These are phyloP conservation scores for Keqinozyma sinolaborantium DNA, from an alignment of 1,139 yeast genomes.

Conservation along the genomic window DNA sequence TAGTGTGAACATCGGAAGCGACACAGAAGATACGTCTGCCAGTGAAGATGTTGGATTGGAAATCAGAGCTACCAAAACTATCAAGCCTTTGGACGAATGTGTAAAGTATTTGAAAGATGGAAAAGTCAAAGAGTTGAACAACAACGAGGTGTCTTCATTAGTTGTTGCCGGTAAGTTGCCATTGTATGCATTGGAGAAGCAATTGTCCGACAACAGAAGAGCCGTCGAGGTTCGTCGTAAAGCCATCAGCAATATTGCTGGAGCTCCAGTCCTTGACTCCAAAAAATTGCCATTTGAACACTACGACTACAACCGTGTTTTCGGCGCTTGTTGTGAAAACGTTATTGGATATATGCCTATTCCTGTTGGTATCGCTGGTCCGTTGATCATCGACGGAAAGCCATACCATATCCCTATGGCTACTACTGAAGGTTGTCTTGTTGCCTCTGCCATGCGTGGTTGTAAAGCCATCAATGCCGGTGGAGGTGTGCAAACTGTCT, in stretches of 20 bases:
- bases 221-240: slow-evolving; percentile 93
- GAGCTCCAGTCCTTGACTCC: slow-evolving; percentile 75
- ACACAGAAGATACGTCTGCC: slow-evolving; percentile 7
- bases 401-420: slow-evolving; percentile 97
- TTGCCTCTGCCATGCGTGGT: slow-evolving; percentile 98
- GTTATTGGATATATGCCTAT: slow-evolving; percentile 95
- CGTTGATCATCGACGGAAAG: slow-evolving; percentile 82
- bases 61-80: slow-evolving; percentile 19
- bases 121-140: slow-evolving; percentile 56
- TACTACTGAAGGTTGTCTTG: slow-evolving; percentile 97
- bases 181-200: slow-evolving; percentile 89
- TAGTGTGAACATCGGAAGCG: slow-evolving; percentile 2
- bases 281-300: slow-evolving; percentile 71
- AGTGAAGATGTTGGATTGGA: slow-evolving; percentile 13
- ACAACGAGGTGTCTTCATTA: slow-evolving; percentile 71
- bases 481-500: slow-evolving; percentile 90
- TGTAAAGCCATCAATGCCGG: slow-evolving; percentile 98
- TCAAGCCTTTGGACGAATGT: slow-evolving; percentile 58
- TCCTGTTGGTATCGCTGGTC: slow-evolving; percentile 98
- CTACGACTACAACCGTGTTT: slow-evolving; percentile 92
- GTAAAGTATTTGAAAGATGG: slow-evolving; percentile 67
- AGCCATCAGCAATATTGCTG: slow-evolving; percentile 79
- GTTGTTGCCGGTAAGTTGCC: slow-evolving; percentile 81
- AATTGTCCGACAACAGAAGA: slow-evolving; percentile 78
- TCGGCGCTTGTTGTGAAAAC: slow-evolving; percentile 98